Base-by-base conservation (phyloP, 306 rosid species). In the Castanea crenata region DNA sequence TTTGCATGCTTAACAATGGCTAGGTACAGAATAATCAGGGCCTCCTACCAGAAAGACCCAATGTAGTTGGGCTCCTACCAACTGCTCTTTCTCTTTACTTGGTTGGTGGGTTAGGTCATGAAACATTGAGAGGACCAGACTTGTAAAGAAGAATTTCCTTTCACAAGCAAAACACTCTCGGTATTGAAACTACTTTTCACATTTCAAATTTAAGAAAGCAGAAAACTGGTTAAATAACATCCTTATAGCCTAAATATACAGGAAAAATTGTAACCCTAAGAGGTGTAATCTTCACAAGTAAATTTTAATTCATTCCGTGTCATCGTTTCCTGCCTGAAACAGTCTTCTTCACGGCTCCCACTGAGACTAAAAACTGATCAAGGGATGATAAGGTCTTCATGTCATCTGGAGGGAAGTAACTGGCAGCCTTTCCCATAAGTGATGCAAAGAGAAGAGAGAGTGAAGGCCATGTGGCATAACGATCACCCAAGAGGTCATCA, bases 361-460 rank as follows among this genome's bases (percentile, higher is more conserved):
- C 96, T 0, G 97, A 91, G 78, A 96, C 99, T 79, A 93, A 81
- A 73, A 96, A 91, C 83, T 88, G 80, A 74, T 90, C 98, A 55
- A 96, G 96, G 52, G 99, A 96, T 65, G 99, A 96, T 55, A 96
- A 76, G 57, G 98, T 93, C 83, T 92, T 88, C 98, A 93, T 96
- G 87, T 93, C 99, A 71, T 96, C 99, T 0, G 97, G 97, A 41
- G 99, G 99, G 68, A 96, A 91, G 83, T 91, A 96, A 78, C 93
- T 93, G 14, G 96, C 94, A 0, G 99, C 98, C 71, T 90, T 95
- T 81, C 99, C 99, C 91, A 87, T 85, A 73, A 93, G 84, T 19
- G 97, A 91, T 27, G 97, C 73, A 74, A 96, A 83, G 61, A 91
- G 80, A 81, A 88, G 90, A 69, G 97, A 89, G 57, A 91, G 91